These are phyloP conservation scores for Naganishia vaughanmartiniae DNA, from an alignment of 768 basidiomycete genomes.

Conservation along the genomic window DNA sequence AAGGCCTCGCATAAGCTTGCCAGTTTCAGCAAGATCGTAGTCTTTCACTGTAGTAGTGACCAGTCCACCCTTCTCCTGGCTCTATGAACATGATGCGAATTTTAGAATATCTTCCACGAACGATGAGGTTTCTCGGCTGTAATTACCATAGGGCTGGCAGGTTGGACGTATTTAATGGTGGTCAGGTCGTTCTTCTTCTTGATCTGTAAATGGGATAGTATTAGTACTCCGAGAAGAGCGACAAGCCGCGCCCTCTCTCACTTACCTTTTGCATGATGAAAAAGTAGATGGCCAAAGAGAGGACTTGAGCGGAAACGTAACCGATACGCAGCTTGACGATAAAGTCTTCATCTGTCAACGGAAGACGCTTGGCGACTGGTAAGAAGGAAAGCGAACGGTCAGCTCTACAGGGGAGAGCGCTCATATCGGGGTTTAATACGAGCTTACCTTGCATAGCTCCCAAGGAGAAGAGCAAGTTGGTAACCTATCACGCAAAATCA, in stretches of 20 bases:
- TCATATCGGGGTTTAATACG: not conserved
- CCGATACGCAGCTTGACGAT: constrained; percentile 78
- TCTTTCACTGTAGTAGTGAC: constrained; percentile 89
- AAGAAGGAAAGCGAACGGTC: constrained; percentile 44
- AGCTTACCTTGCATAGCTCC: constrained; percentile 72
- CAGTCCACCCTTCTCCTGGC: constrained; percentile 66
- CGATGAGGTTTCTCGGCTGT: constrained; percentile 51
- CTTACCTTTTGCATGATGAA: constrained; percentile 70
- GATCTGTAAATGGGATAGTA: constrained; percentile 58
- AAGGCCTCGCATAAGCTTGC: constrained; percentile 60
- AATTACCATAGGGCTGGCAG: constrained; percentile 66
- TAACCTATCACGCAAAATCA: constrained; percentile 55
- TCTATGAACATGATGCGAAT: not conserved
- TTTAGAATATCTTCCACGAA: constrained; percentile 15
- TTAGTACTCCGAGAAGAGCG: not conserved
- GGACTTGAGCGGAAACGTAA: constrained; percentile 71
- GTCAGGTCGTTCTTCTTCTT: constrained; percentile 94
- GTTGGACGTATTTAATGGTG: constrained; percentile 92
- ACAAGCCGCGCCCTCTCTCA: constrained; percentile 21
- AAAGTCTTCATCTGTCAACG: constrained; percentile 81
- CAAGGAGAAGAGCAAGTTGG: constrained; percentile 84
- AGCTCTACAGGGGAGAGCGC: constrained; percentile 53
- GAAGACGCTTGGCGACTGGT: constrained; percentile 77
- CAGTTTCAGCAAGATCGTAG: constrained; percentile 85
- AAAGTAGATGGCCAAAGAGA: constrained; percentile 75